Conservation (phyloP, 257 asterid species). For the Solanum bulbocastanum region DNA sequence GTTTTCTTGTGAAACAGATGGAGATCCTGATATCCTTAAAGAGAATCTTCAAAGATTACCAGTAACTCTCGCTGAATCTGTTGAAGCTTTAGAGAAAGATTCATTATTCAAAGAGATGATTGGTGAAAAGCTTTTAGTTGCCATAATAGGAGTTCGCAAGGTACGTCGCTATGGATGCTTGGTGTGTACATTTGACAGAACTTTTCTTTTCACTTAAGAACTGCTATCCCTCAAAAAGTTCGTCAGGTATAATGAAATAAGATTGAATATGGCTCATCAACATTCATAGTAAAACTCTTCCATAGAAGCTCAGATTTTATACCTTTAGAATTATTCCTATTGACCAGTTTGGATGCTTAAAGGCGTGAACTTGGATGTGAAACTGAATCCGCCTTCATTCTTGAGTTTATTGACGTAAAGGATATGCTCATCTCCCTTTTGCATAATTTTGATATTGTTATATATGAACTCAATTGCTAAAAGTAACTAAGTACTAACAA, state of each 20-base stretch:
- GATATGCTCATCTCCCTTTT: not conserved
- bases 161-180: conserved; percentile 17
- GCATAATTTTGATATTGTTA: not conserved
- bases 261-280: not conserved
- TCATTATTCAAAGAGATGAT: conserved; percentile 42
- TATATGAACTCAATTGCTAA: not conserved
- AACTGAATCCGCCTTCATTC: not conserved
- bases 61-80: conserved; percentile 59
- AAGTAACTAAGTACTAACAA: not conserved
- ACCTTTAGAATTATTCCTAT: not conserved
- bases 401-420: not conserved
- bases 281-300: not conserved
- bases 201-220: not conserved
- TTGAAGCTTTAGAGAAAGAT: conserved; percentile 74
- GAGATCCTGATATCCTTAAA: conserved; percentile 63
- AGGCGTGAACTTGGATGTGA: not conserved
- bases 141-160: conserved; percentile 72
- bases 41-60: conserved; percentile 66
- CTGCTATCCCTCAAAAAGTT: not conserved
- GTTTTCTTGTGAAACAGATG: conserved; percentile 39
- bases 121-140: conserved; percentile 70
- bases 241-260: not conserved
- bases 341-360: not conserved
- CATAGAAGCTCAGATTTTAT: not conserved
- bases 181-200: not conserved